Base-by-base conservation (phyloP, 2,329 filamentous ascomycete genomes). In the Epichloe typhina region DNA sequence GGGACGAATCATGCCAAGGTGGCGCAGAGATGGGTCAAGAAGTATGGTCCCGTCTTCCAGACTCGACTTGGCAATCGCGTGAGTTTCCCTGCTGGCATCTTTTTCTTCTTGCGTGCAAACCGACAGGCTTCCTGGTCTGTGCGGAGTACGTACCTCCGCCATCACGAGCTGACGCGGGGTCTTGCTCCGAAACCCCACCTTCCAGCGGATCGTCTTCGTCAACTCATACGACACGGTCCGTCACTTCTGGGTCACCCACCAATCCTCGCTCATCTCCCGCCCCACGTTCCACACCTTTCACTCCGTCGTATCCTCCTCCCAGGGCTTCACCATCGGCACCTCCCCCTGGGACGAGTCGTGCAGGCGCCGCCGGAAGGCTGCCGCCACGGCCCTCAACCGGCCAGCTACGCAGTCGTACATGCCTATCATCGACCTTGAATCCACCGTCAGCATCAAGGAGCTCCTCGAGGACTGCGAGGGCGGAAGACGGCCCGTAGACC, bases 211-310 rank as follows among this genome's bases (percentile, higher is more conserved):
- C 53, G 73, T 91, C 35, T 88, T 88, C 59, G 86, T 84, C 55
- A 91, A 91, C 59, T 82, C 79, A 1, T 90, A 88, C 59, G 82
- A 87, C 19, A 78, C 83, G 0, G 84, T 90, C 37, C 80, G 78
- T 50, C 73, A 83, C 55, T 72, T 91, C 21, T 90, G 86, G 82
- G 84, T 89, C 63, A 84, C 80, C 9, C 83, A 91, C 58, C 86
- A 89, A 59, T 86, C 85, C 0, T 76, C 86, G 0, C 69, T 90
- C 52, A 88, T 89, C 59, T 89, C 84, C 1, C 78, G 87, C 2
- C 87, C 87, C 0, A 87, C 75, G 23, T 78, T 89, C 46, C 85
- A 91, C 65, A 91, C 86, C 1, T 91, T 90, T 65, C 86, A 90
- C 66, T 85, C 77, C 5, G 83, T 90, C 4, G 83, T 89, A 3